Evolutionary conservation across 2,329 filamentous ascomycete genomes (phyloP), one percentile per base, ranked within the genome.

Genomic region (Lachnellula subtilissima): DNA sequence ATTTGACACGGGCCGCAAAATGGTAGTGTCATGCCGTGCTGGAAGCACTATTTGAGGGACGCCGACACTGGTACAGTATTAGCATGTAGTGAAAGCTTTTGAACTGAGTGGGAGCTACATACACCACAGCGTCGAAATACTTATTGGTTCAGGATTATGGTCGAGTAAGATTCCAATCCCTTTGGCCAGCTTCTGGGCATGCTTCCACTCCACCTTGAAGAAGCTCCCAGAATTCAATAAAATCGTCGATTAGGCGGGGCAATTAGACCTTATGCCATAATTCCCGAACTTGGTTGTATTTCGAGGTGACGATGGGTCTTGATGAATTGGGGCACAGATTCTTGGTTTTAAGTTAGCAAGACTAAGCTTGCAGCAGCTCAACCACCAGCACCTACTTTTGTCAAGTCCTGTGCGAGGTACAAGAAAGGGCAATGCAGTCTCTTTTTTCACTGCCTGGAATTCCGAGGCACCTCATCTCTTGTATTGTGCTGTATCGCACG

Each of bases 1-100:
- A 71, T 61, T 78, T 74, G 0, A 69, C 73, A 1, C 71, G 67
- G 4, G 64, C 61, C 9, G 75, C 76, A 53, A 70, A 77, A 48
- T 76, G 74, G 55, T 76, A 78, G 71, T 66, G 50, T 78, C 76
- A 0, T 71, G 63, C 76, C 76, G 78, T 0, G 72, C 52, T 0
- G 77, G 75, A 1, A 79, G 65, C 14, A 78, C 59, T 5, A 78
- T 59, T 37, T 78, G 76, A 3, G 76, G 71, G 5, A 76, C 65
- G 5, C 75, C 75, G 5, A 71, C 67, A 3, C 75, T 76, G 45
- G 2, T 40, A 28, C n/a, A n/a, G 11, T 45, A 52, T 56, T 46
- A 40, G 53, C 22, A 22, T 2, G 22, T 22, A 22, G 22, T 2
- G 2, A 51, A 22, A 52, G 28, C n/a, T 43, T 7, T 53, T 3